Conservation (phyloP, 441 rosid genomes). For the Populus hybrid region DNA sequence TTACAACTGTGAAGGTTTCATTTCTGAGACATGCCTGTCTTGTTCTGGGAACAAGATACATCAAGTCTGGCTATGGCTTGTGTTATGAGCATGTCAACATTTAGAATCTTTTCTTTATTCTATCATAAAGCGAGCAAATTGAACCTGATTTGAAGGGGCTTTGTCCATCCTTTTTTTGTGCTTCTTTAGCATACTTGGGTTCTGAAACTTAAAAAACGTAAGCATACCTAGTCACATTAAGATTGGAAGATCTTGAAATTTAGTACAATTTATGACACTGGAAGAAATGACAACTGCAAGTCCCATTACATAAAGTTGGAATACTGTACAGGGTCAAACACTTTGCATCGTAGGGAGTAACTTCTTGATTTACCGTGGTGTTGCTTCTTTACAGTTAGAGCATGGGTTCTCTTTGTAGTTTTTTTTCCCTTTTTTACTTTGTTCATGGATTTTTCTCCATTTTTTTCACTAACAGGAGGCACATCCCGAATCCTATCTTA, state of each 20-base stretch:
- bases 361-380: not conserved
- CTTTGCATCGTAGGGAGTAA: not conserved
- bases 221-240: not conserved
- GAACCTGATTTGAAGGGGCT: not conserved
- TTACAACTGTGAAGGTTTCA: not conserved
- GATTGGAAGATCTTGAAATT: not conserved
- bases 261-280: not conserved
- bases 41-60: not conserved
- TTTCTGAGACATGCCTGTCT: not conserved
- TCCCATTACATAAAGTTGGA: too few species aligned
- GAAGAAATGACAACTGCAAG: not conserved
- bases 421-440: not conserved
- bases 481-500: slow-evolving; percentile 93
- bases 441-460: slow-evolving; percentile 4
- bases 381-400: not conserved
- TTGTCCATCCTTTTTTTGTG: not conserved
- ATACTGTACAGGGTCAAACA: not conserved
- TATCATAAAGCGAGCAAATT: not conserved
- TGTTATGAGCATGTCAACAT: not conserved
- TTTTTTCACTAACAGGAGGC: slow-evolving; percentile 54
- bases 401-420: not conserved
- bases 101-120: too few species aligned
- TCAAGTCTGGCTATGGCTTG: not conserved
- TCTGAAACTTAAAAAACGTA: not conserved
- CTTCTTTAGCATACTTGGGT: not conserved